Evolutionary conservation across 2,329 filamentous ascomycete species (phyloP), one percentile per base, ranked within the genome.

Genomic region (Calycina herbarum): DNA sequence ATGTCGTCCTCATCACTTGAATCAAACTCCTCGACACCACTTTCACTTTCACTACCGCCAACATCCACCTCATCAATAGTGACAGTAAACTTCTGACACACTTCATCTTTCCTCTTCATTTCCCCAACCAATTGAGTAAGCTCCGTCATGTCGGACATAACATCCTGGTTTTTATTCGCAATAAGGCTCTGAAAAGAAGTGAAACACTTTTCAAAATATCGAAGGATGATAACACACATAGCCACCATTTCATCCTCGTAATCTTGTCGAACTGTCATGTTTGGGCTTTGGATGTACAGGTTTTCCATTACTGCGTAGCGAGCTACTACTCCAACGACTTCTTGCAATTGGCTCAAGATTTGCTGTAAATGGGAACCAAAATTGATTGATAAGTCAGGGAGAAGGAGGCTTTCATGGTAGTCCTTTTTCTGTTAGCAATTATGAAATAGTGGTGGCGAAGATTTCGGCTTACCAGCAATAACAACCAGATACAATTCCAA

Each of bases 301-400:
- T 68, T 69, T 40, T 71, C 68, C 66, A 69, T 70, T 15, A 70
- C 69, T 6, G 64, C 63, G 40, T 71, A 71, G 3, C 69, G 66
- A 3, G 68, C 68, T 8, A 71, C 65, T n/a, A 69, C 63, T 8
- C 56, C 61, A 0, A 65, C 68, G 10, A 71, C 59, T 11, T 63
- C 66, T 57, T 63, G 63, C 33, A 70, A 59, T 2, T 66, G 42
- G 29, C 24, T 35, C 57, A 63, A 65, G 10, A 59, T n/a, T 7
- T 3, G 0, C 8, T 24, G 7, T 2, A 51, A 10, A 10, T 24
- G 45, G 10, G 2, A 4, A 29, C 2, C 27, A 29, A 29, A 29
- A 29, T 29, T 29, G 27, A 29, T 29, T 29, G 27, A 1, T 4
- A 29, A 29, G 27, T 29, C 27, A 1, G 4, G 4, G 27, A 29